A percentile compares a stretch with the other conserved stretches of the same genome.
phyloP scores from a whole-genome alignment of 495 filamentous ascomycete genomes.

The Penicillium ochrochloron region DNA sequence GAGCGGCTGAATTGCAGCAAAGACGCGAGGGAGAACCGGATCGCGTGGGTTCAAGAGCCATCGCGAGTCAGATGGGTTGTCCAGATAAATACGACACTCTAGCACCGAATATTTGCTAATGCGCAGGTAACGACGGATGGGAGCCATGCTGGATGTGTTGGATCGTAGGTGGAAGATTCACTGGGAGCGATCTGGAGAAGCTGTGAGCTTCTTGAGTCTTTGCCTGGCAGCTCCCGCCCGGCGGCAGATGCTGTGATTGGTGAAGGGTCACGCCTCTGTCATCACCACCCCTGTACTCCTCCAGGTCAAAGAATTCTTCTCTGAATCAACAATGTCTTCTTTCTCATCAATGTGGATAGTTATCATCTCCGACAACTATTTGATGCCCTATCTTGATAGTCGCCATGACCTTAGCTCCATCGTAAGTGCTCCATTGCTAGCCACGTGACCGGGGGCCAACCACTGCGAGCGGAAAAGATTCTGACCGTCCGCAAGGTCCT shows the following conservation, averaged over 20 bases:
- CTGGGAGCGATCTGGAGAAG: background rate
- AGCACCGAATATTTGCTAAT: conserved; percentile 90
- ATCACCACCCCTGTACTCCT: conserved; percentile 8
- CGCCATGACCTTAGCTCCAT: background rate
- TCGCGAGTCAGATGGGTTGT: conserved; percentile 78
- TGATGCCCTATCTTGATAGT: background rate
- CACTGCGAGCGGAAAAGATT: conserved; percentile 27
- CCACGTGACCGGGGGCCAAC: conserved; percentile 28
- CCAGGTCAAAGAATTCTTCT: background rate
- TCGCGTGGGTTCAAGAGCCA: conserved; percentile 78
- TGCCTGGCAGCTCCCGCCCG: conserved; percentile 16
- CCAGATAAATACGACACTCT: conserved; percentile 93
- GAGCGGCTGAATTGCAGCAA: conserved; percentile 78
- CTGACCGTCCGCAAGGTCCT: conserved; percentile 47
- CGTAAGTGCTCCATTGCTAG: background rate
- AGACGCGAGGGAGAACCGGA: conserved; percentile 77
- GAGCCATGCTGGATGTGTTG: conserved; percentile 63
- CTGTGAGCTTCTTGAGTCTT: conserved; percentile 17
- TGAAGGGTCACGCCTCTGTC: conserved; percentile 10
- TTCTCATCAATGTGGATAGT: background rate
- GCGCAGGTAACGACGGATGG: conserved; percentile 79
- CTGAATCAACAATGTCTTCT: background rate
- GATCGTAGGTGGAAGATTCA: background rate
- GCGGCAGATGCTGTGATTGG: conserved; percentile 23
- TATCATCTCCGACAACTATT: background rate